Evolutionary conservation across 164 flowering plant genomes (phyloP), one percentile per base, ranked within the genome.

Genomic region (Amborella trichopoda): DNA sequence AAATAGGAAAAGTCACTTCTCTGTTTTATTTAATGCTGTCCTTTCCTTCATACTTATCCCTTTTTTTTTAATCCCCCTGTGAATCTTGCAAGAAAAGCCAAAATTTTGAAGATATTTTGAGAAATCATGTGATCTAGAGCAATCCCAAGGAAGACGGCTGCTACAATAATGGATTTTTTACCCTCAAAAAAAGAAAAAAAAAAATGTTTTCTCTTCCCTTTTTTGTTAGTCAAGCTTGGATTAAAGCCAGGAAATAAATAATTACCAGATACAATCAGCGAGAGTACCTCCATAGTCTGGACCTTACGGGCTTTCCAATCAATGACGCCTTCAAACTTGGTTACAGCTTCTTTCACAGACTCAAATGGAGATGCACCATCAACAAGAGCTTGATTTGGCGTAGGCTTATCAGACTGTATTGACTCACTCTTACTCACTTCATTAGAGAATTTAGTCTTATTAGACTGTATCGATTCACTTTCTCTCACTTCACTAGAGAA

Each of bases 221-320:
- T 30, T 30, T 8, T 8, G 14, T 30, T 9, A 8, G 34, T 14
- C 14, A 30, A 30, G 14, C 14, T 9, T 30, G 34, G 11, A 30
- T 9, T 8, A 14, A 30, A 30, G 14, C 34, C 9, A 30, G 34
- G 9, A 14, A 30, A 30, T 8, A 14, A 0, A 30, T 9, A 30
- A 30, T 8, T 8, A 30, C 34, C 14, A 30, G 34, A 30, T 30
- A 8, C 34, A 8, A 14, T n/a, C 34, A 30, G 9, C 0, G 34
- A 8, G 34, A 9, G 20, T 70, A 79, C 95, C 95, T 84, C 95
- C 33, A 73, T 76, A 28, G 75, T 77, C 57, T 75, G 78, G 47
- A 76, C 45, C 59, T 62, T 78, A 61, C 83, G 95, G 48, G 97
- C 95, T 67, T 86, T 90, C 94, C 97, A 86, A 52, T 85, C 94